A percentile compares a stretch with the other conserved stretches of the same genome.
Conservation (phyloP, 2,329 filamentous ascomycete species). For the Metarhizium guizhouense region DNA sequence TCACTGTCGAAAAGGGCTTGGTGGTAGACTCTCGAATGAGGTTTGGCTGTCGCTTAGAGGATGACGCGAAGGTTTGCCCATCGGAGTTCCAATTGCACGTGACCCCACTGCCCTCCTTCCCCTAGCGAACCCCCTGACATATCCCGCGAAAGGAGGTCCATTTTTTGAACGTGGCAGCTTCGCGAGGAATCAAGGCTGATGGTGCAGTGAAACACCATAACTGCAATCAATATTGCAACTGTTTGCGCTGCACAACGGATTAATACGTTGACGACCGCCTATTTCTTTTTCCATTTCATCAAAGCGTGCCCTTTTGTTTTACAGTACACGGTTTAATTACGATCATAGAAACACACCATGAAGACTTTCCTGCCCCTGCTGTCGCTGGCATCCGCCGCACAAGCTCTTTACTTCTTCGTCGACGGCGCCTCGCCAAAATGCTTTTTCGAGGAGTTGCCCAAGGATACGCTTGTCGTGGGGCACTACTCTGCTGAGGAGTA, state of each 20-base stretch:
- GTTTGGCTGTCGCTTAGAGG: no score
- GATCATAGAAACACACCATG: conserved; percentile 32
- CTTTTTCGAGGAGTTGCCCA: conserved; percentile 96
- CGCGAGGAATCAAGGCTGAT: conserved; percentile 1
- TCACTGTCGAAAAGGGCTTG: not conserved
- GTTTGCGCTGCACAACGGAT: not conserved
- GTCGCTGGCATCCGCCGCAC: conserved; percentile 55
- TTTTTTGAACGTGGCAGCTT: conserved; percentile 44
- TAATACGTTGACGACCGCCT: not conserved
- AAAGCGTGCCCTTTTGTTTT: not conserved
- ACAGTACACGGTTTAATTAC: not conserved
- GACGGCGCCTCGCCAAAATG: conserved; percentile 81
- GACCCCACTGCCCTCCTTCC: conserved; percentile 12
- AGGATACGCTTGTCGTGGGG: conserved; percentile 93
- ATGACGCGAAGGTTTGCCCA: not conserved
- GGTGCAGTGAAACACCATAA: not conserved
- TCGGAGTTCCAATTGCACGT: conserved; percentile 18
- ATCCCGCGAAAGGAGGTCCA: conserved; percentile 8
- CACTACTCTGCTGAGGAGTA: conserved; percentile 83
- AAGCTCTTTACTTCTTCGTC: conserved; percentile 93
- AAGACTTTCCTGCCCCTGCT: conserved; percentile 55
- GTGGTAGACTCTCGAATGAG: no score
- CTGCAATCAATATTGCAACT: not conserved
- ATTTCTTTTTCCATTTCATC: not conserved
- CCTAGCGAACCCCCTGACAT: not conserved